phyloP scores from a whole-genome alignment of 179 eudicot genomes.

The Beta corolliflora region DNA sequence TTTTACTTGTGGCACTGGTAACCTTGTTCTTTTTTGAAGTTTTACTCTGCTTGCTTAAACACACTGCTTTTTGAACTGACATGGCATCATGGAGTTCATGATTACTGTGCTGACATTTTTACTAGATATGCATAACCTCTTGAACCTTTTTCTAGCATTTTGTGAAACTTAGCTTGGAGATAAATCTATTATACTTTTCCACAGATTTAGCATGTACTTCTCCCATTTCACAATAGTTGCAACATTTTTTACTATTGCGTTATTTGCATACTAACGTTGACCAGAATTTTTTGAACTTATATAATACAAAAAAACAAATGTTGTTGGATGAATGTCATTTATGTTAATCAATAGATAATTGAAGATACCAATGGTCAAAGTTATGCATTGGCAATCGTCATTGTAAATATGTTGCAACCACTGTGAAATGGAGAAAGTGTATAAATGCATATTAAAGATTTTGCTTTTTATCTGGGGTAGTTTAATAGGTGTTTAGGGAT shows the following conservation, averaged over 20 bases:
- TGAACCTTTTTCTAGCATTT: background rate
- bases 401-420: too few species aligned
- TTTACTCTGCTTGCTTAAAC: background rate
- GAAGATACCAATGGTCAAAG: too few species aligned
- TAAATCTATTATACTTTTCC: background rate
- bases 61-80: background rate
- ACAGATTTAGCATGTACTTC: background rate
- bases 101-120: background rate
- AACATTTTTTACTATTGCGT: too few species aligned
- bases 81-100: background rate
- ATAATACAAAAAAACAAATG: too few species aligned
- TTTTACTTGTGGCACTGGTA: background rate
- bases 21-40: slow-evolving; percentile 3
- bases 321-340: too few species aligned
- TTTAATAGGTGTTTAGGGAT: background rate
- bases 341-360: too few species aligned
- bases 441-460: background rate
- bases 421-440: too few species aligned
- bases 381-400: too few species aligned
- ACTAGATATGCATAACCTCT: background rate
- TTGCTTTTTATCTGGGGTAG: background rate
- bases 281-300: too few species aligned
- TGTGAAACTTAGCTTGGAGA: background rate
- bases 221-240: too few species aligned
- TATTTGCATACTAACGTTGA: too few species aligned